phyloP scores from a whole-genome alignment of 768 basidiomycete species.

The Brasilioporus rufonigricans region DNA sequence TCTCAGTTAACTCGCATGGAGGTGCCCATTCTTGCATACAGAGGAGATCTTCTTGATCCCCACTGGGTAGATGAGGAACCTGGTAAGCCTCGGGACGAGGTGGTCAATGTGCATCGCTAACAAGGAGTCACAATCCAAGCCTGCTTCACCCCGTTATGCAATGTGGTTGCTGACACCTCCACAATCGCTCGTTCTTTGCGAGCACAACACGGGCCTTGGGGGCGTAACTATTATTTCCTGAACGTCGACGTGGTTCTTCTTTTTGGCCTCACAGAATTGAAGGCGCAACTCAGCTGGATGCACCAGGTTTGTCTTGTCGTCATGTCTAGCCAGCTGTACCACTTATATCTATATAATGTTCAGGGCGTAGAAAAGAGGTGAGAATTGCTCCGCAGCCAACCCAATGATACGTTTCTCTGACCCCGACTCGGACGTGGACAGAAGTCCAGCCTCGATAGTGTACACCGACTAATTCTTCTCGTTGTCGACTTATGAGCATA shows the following conservation, averaged over 20 bases:
- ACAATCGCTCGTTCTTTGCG: neutral
- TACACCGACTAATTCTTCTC: constrained; percentile 12
- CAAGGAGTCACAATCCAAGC: neutral
- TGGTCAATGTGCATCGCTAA: neutral
- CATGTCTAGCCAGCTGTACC: neutral
- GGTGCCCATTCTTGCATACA: constrained; percentile 14
- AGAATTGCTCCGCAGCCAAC: neutral
- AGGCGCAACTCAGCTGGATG: constrained; percentile 44
- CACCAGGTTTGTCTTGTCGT: constrained; percentile 20
- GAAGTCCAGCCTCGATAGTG: constrained; percentile 21
- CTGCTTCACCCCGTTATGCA: constrained; percentile 13
- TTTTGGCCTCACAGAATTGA: constrained; percentile 44
- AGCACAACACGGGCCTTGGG: neutral
- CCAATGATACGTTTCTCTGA: neutral
- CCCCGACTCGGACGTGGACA: neutral
- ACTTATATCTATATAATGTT: neutral
- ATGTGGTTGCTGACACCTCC: constrained; percentile 12
- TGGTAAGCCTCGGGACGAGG: neutral
- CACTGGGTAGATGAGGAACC: constrained; percentile 13
- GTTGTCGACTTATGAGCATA: too few relatives aligned
- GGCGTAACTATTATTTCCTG: constrained; percentile 14
- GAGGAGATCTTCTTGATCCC: constrained; percentile 9
- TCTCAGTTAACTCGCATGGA: neutral
- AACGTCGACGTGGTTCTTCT: constrained; percentile 36
- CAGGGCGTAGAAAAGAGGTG: constrained; percentile 22